These are phyloP conservation scores for Suillus sp. DNA, from an alignment of 768 basidiomycete species.

Conservation along the genomic window DNA sequence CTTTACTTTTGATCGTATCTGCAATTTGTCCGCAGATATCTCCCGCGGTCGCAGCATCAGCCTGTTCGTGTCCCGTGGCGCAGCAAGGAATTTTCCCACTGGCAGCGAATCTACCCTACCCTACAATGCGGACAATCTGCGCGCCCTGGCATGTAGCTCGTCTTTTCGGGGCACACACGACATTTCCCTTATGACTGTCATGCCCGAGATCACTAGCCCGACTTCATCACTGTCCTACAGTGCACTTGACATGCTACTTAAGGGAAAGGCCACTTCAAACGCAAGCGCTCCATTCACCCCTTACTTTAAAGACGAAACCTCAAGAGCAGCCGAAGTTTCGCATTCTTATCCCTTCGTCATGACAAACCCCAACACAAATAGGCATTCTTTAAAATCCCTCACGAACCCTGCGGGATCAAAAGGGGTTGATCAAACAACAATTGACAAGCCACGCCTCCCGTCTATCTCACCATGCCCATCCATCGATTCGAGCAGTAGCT, in stretches of 20 bases:
- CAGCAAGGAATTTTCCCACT: constrained; percentile 21
- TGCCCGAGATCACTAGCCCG: constrained; percentile 27
- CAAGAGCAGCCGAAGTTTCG: constrained; percentile 8
- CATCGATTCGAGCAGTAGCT: constrained; percentile 22
- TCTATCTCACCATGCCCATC: constrained; percentile 33
- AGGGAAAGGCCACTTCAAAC: constrained; percentile 27
- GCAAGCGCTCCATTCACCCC: constrained; percentile 13
- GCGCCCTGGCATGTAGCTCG: constrained; percentile 29
- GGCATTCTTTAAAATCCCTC: constrained; percentile 34
- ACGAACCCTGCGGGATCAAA: constrained; percentile 28
- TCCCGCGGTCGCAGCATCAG: constrained; percentile 37
- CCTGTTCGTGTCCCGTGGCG: constrained; percentile 33
- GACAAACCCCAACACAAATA: constrained; percentile 26
- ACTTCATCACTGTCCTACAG: constrained; percentile 36
- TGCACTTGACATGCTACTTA: constrained; percentile 37
- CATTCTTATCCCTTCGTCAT: constrained; percentile 23
- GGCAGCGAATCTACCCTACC: constrained; percentile 21
- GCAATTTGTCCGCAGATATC: constrained; percentile 22
- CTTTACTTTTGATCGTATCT: constrained; percentile 12
- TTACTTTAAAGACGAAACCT: constrained; percentile 23
- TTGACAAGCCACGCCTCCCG: constrained; percentile 33
- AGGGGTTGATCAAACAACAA: constrained; percentile 26
- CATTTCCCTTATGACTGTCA: constrained; percentile 25
- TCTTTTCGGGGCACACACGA: constrained; percentile 27
- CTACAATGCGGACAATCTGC: constrained; percentile 37